Base-by-base conservation (phyloP, 495 filamentous ascomycete genomes). In the Penicillium roqueforti region DNA sequence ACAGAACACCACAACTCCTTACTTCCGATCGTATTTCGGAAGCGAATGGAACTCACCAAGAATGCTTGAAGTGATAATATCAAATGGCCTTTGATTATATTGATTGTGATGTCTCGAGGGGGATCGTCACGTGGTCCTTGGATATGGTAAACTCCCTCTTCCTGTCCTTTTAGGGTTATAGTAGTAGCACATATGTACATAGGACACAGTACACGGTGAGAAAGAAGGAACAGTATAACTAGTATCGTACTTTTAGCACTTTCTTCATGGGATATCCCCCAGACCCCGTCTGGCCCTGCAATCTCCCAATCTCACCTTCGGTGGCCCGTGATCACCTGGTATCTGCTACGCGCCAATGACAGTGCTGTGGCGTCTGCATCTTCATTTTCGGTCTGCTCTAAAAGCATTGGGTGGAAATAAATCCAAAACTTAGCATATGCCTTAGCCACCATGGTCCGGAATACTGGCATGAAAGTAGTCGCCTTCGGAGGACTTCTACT, bases 251-350 rank as follows among this genome's bases (percentile, higher is more conserved):
- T 42, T 25, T 42, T 42, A 6, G 3, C 40, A 4, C 23, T 29
- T 13, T 43, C 22, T 43, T 16, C 41, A 28, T 26, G 41, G n/a
- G 41, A 26, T 26, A 19, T 16, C 25, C 23, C 10, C n/a, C 6
- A 31, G 16, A 28, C 25, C 25, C 42, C 42, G 14, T 44, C 25
- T 0, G n/a, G 26, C 42, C 25, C 42, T 45, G 42, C 25, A 45
- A 47, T 47, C 44, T 47, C 44, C 44, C 44, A 31, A 22, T 46
- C 44, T 47, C 29, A 34, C 26, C n/a, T 23, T 25, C 20, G 8
- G 28, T 47, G 44, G 44, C 44, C 44, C 44, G 44, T 47, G 44
- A 47, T 29, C 29, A 47, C 10, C 28, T 36, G 11, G 28, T 25
- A 45, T 8, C 13, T 22, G 14, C 1, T 34, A 32, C 4, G 29